Evolutionary conservation across 2,329 filamentous ascomycete species (phyloP).

Genomic region (Sclerotinia subarctica): DNA sequence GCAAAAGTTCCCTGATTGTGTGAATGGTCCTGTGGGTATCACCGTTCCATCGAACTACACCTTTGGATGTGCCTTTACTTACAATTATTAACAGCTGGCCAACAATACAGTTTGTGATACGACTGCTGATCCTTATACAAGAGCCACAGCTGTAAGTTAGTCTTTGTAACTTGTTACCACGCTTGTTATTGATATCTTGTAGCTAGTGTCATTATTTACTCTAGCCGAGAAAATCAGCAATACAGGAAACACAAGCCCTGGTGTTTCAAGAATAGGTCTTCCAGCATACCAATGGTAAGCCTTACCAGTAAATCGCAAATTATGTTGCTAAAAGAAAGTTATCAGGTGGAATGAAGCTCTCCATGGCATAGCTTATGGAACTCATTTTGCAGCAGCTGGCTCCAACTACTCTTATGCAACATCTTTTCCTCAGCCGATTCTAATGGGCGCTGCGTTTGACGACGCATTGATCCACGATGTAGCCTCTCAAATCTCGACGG

Average conservation of each 20-base stretch:
- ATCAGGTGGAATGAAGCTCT: constrained; percentile 55
- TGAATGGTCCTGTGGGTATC: constrained; percentile 43
- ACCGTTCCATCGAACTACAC: neutral
- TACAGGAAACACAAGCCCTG: constrained; percentile 23
- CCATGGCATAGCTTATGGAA: constrained; percentile 58
- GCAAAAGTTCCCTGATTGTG: constrained; percentile 49
- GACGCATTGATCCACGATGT: constrained; percentile 58
- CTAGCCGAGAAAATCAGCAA: constrained; percentile 26
- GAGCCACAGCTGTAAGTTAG: constrained; percentile 27
- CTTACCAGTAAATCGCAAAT: neutral
- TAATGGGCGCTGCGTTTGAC: constrained; percentile 61
- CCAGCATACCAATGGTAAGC: constrained; percentile 50
- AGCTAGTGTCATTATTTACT: constrained; percentile 23
- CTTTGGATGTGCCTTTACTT: neutral
- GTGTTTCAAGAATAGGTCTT: constrained; percentile 28
- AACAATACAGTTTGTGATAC: constrained; percentile 38
- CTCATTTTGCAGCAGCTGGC: constrained; percentile 51
- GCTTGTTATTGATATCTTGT: neutral
- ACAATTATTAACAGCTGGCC: constrained; percentile 37
- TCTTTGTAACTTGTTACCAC: neutral
- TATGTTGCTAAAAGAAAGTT: neutral
- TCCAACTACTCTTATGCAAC: constrained; percentile 56
- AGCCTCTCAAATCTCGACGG: constrained; percentile 53
- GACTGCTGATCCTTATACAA: constrained; percentile 20
- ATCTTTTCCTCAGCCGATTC: constrained; percentile 62